A percentile compares a stretch with the other conserved stretches of the same genome.
Evolutionary conservation across 2,329 filamentous ascomycete genomes (phyloP).

Genomic region (Daldinia sp.): DNA sequence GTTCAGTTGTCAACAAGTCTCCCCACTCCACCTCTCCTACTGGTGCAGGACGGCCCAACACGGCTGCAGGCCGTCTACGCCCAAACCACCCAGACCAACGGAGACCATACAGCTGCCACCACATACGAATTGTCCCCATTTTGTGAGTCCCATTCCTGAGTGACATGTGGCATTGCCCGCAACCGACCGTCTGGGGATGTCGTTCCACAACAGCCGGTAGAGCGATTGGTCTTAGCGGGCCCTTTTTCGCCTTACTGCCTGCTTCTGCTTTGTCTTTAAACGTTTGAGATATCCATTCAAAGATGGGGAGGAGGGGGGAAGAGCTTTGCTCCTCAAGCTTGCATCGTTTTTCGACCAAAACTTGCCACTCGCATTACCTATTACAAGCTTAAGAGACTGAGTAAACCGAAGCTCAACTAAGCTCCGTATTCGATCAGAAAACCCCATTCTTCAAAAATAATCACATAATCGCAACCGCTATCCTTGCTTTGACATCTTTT

Average conservation of each 20-base stretch:
- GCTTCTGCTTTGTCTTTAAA: constrained; percentile 32
- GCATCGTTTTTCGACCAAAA: constrained; percentile 19
- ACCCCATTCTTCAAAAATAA: constrained; percentile 2
- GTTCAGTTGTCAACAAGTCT: constrained; percentile 33
- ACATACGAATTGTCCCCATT: constrained; percentile 49
- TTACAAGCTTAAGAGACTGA: constrained; percentile 21
- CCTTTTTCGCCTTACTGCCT: constrained; percentile 39
- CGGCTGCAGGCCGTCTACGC: constrained; percentile 46
- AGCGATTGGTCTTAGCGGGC: constrained; percentile 34
- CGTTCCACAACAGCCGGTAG: constrained; percentile 46
- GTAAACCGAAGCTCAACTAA: constrained; percentile 3
- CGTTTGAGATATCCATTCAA: constrained; percentile 38
- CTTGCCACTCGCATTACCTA: constrained; percentile 32
- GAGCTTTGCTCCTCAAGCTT: constrained; percentile 32
- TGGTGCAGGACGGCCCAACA: constrained; percentile 50
- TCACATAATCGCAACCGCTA: constrained; percentile 9
- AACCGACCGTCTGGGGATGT: constrained; percentile 46
- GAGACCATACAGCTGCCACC: constrained; percentile 48
- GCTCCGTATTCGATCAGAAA: neutral
- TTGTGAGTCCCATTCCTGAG: constrained; percentile 45
- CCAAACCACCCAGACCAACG: constrained; percentile 44
- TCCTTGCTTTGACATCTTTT: neutral
- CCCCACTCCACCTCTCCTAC: constrained; percentile 44
- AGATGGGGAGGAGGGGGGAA: neutral
- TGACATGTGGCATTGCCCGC: constrained; percentile 52